Base-by-base conservation (phyloP, 2,329 filamentous ascomycete species). In the Aspergillus spinulosporus region DNA sequence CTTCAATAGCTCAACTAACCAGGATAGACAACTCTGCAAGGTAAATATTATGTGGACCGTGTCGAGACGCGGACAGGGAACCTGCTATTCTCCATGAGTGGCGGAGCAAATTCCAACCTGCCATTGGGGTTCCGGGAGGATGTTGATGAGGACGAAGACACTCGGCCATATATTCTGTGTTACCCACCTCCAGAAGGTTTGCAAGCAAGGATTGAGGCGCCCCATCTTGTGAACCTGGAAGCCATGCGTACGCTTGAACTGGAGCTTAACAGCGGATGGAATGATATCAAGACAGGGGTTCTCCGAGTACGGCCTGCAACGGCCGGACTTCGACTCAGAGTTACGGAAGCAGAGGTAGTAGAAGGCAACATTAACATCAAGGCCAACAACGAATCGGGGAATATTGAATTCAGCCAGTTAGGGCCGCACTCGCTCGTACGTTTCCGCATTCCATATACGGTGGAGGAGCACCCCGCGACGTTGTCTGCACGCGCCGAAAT, bases 401-500 rank as follows among this genome's bases (percentile, higher is more conserved):
- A 74, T 11, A 75, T 84, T 36, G 72, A 74, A 9, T 75, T 84
- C 48, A 58, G 59, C 4, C 55, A 67, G 6, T 61, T 77, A 47
- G 61, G 62, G 2, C 55, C 66, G 3, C 59, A 63, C 32, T 73
- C 70, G 2, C 68, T 64, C 14, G 69, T 71, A 31, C 69, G 68
- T 31, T 66, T 88, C 15, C 84, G 78, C 21, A 77, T 97, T 46
- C 93, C 92, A 0, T 99, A 95, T 65, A 92, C 88, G 1, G 81
- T 93, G 8, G 92, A 97, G 69, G 86, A 89, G 56, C 86, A 90
- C 43, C 80, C 90, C 0, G 81, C 81, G 2, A 86, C 86, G 36
- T 83, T 97, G 1, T 82, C 85, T 0, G 80, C 93, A 54, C 88
- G 86, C 59, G 74, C 93, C n/a, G 92, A 96, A 61, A 80, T 92